These are phyloP conservation scores for Peterozyma xylosa DNA, from an alignment of 805 yeast species.

Conservation along the genomic window DNA sequence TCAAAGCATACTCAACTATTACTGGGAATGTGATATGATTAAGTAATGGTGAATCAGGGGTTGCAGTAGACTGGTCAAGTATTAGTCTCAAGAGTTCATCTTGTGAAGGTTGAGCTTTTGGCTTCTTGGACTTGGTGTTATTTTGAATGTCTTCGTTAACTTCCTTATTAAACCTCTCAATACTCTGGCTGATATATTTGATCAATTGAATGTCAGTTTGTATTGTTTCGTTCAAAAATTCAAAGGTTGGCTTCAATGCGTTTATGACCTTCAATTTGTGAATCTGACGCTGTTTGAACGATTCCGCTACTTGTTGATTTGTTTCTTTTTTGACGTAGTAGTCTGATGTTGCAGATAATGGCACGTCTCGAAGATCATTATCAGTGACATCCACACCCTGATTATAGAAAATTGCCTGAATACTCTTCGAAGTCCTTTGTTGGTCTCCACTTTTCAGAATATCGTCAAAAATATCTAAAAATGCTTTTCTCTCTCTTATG, in stretches of 20 bases:
- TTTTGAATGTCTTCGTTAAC: neutral
- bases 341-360: neutral
- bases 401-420: neutral
- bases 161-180: conserved; percentile 1
- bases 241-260: conserved; percentile 2
- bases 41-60: neutral
- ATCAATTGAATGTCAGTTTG: neutral
- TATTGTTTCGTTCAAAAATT: neutral
- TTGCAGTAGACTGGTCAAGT: neutral
- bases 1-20: conserved; percentile 3
- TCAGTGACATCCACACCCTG: neutral
- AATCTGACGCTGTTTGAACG: conserved; percentile 2
- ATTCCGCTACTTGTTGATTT: neutral
- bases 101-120: neutral
- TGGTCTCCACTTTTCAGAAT: neutral
- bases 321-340: neutral
- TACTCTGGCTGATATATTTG: neutral
- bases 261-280: conserved; percentile 2
- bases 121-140: neutral
- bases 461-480: neutral
- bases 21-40: conserved; percentile 5
- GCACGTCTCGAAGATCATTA: neutral
- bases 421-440: neutral
- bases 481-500: neutral
- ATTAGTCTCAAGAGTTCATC: neutral